These are phyloP conservation scores for Aspergillus aculeatinus DNA, from an alignment of 2,329 filamentous ascomycete species.

Conservation along the genomic window DNA sequence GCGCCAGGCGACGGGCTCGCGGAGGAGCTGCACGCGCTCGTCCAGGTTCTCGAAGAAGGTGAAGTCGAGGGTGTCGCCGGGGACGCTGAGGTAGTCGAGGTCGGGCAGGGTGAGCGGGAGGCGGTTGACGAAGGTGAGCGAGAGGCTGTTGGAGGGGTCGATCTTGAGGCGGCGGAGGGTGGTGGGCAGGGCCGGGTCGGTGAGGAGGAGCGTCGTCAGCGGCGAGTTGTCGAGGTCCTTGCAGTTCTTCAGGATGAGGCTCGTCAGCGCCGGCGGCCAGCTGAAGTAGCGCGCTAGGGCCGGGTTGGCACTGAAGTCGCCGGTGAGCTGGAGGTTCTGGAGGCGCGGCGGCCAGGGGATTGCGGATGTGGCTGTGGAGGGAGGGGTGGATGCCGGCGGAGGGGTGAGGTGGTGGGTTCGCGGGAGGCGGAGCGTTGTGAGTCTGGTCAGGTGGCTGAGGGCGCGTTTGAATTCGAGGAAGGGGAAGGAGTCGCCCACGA, in stretches of 20 bases:
- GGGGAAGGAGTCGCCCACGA: slow-evolving; percentile 52
- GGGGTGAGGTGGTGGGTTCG: slow-evolving; percentile 22
- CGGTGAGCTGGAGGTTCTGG: slow-evolving; percentile 26
- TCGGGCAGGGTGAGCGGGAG: slow-evolving; percentile 27
- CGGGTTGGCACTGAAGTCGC: slow-evolving; percentile 18
- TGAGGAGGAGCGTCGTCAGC: slow-evolving; percentile 26
- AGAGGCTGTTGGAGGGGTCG: slow-evolving; percentile 25
- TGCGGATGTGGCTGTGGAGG: slow-evolving; percentile 2
- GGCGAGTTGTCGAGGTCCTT: slow-evolving; percentile 23
- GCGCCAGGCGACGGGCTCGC: slow-evolving; percentile 24
- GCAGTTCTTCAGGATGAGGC: slow-evolving; percentile 27
- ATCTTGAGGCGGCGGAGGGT: slow-evolving; percentile 28
- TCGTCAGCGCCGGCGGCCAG: slow-evolving; percentile 30
- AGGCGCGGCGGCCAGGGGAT: slow-evolving; percentile 30
- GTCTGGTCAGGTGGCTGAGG: slow-evolving; percentile 45
- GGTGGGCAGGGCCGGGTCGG: slow-evolving; percentile 20
- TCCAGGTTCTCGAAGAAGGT: slow-evolving; percentile 29
- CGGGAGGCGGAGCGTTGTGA: slow-evolving; percentile 50
- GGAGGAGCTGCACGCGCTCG: slow-evolving; percentile 6
- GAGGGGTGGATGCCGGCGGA: slow-evolving; percentile 4
- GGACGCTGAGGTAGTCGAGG: slow-evolving; percentile 31
- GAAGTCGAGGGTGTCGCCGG: slow-evolving; percentile 30
- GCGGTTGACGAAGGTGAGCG: slow-evolving; percentile 26
- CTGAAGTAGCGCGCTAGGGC: slow-evolving; percentile 22
- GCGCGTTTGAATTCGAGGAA: slow-evolving; percentile 53